Evolutionary conservation across 23 red algal genomes (phyloP).

Genomic region (Gracilaria domingensis): DNA sequence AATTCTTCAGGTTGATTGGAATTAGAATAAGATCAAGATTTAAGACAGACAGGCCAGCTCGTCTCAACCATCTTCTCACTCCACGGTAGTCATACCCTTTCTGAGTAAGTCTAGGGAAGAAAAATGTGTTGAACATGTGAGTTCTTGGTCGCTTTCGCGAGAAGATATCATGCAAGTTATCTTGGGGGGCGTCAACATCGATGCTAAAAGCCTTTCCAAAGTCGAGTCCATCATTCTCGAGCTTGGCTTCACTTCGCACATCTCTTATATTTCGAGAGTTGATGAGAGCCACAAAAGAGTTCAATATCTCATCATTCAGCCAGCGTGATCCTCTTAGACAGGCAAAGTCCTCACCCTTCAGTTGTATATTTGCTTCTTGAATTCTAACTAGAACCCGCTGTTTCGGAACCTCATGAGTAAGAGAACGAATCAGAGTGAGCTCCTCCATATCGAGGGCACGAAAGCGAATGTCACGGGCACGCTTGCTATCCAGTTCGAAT

Average conservation of each 20-base stretch:
- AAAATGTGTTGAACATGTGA: slow-evolving; percentile 88
- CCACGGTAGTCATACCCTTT: slow-evolving; percentile 61
- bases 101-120: slow-evolving; percentile 73
- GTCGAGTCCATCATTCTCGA: not conserved
- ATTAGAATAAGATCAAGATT: slow-evolving; percentile 68
- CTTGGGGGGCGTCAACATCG: slow-evolving; percentile 6
- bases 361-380: slow-evolving; percentile 55
- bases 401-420: slow-evolving; percentile 24
- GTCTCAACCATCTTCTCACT: slow-evolving; percentile 72
- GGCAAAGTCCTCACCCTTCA: slow-evolving; percentile 64
- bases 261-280: slow-evolving; percentile 61
- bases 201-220: not conserved
- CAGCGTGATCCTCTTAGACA: slow-evolving; percentile 66
- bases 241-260: not conserved
- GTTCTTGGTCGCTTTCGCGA: slow-evolving; percentile 47
- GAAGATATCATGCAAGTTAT: not conserved
- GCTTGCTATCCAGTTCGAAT: not conserved
- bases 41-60: slow-evolving; percentile 37
- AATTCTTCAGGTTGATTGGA: slow-evolving; percentile 80
- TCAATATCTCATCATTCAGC: slow-evolving; percentile 89
- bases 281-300: slow-evolving; percentile 80
- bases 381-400: slow-evolving; percentile 34
- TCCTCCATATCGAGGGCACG: not conserved
- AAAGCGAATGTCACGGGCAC: slow-evolving; percentile 38
- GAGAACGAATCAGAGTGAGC: not conserved